A percentile compares a stretch with the other conserved stretches of the same genome.
Conservation (phyloP, 164 flowering plant genomes). For the Vitis vinifera region ASM3070453v1 NC_081814.1:9575501-9576000, state of each 20-base stretch:
- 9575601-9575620: constrained; percentile 8
- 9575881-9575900: constrained; percentile 48
- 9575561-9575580: constrained; percentile 14
- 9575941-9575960: constrained; percentile 23
- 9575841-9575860: too few relatives aligned
- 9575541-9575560: constrained; percentile 13
- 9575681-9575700: constrained; percentile 10
- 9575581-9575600: constrained; percentile 13
- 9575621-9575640: constrained; percentile 6
- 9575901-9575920: constrained; percentile 47
- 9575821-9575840: too few relatives aligned
- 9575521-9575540: constrained; percentile 19
- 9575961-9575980: constrained; percentile 8
- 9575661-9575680: constrained; percentile 1
- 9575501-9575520: constrained; percentile 12
- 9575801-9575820: too few relatives aligned
- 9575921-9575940: constrained; percentile 38
- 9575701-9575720: constrained; percentile 15
- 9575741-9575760: constrained; percentile 16
- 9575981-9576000: constrained; percentile 35
- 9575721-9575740: constrained; percentile 9
- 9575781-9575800: too few relatives aligned
- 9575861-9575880: too few relatives aligned
- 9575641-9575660: constrained; percentile 12
- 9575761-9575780: constrained; percentile 16